Percentiles rank a stretch among this genome's conserved stretches.
Conservation (phyloP, 352 stramenopile genomes). For the Peronospora tabacina region DNA sequence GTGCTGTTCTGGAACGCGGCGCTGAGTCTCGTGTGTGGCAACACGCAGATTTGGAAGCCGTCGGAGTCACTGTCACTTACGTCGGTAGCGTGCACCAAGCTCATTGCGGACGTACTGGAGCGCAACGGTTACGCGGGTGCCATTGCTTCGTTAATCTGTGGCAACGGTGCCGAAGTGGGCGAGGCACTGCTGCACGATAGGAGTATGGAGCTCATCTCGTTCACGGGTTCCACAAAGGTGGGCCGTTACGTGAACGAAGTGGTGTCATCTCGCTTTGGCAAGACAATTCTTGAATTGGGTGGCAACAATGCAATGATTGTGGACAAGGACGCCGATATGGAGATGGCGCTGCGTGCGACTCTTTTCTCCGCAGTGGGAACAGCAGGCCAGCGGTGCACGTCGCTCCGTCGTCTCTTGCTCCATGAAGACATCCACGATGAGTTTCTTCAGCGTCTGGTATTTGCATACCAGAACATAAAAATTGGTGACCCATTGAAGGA, state of each 20-base stretch:
- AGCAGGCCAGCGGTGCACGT: slow-evolving; percentile 89
- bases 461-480: slow-evolving; percentile 85
- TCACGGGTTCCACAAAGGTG: slow-evolving; percentile 87
- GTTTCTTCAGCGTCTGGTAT: slow-evolving; percentile 74
- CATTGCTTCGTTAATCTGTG: slow-evolving; percentile 82
- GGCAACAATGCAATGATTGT: slow-evolving; percentile 93
- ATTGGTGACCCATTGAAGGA: slow-evolving; percentile 84
- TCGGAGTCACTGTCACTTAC: slow-evolving; percentile 85
- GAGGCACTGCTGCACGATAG: slow-evolving; percentile 83
- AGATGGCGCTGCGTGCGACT: slow-evolving; percentile 85
- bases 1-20: slow-evolving; percentile 89
- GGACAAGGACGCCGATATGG: slow-evolving; percentile 85
- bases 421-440: slow-evolving; percentile 89
- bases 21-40: slow-evolving; percentile 85
- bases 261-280: slow-evolving; percentile 86
- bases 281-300: slow-evolving; percentile 88
- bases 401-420: slow-evolving; percentile 86
- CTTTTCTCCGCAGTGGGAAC: slow-evolving; percentile 90
- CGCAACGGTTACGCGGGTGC: slow-evolving; percentile 75
- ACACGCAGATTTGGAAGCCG: slow-evolving; percentile 90
- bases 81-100: slow-evolving; percentile 87
- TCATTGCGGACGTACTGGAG: slow-evolving; percentile 85
- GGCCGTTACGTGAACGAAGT: slow-evolving; percentile 82
- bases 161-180: slow-evolving; percentile 71
- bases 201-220: slow-evolving; percentile 85